These are phyloP conservation scores for Claviceps cyperi DNA, from an alignment of 2,329 filamentous ascomycete genomes.

Conservation along the genomic window DNA sequence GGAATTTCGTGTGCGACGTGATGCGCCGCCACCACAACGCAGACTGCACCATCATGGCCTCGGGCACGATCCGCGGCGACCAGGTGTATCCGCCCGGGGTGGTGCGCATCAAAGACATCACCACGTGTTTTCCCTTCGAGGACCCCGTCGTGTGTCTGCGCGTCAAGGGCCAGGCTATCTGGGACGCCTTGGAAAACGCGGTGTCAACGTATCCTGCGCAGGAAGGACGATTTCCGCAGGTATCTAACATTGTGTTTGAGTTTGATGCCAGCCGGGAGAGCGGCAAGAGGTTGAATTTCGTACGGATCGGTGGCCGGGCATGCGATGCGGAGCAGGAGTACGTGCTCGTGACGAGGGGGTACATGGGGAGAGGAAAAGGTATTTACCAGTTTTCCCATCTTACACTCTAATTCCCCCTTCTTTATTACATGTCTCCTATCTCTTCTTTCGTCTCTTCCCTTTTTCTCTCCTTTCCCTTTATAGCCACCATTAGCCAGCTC, in stretches of 20 bases:
- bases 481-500: too few relatives aligned
- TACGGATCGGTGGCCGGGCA: constrained; percentile 44
- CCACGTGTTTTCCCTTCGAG: constrained; percentile 85
- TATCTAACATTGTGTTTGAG: constrained; percentile 65
- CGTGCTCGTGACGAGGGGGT: constrained; percentile 64
- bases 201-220: constrained; percentile 69
- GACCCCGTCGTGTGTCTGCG: constrained; percentile 72
- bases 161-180: constrained; percentile 55
- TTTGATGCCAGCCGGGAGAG: constrained; percentile 50
- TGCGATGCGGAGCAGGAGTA: constrained; percentile 53
- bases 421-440: neutral
- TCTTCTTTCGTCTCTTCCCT: neutral
- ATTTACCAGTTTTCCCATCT: neutral
- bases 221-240: constrained; percentile 73
- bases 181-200: constrained; percentile 72
- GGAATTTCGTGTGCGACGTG: constrained; percentile 83
- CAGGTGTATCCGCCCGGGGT: constrained; percentile 76
- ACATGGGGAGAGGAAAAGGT: constrained; percentile 74
- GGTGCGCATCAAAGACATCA: constrained; percentile 64
- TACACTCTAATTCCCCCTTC: neutral
- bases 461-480: neutral
- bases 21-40: constrained; percentile 73
- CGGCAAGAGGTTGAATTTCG: constrained; percentile 48
- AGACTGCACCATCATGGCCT: constrained; percentile 73
- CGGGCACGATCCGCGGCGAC: constrained; percentile 75